Conservation (phyloP, 2,329 filamentous ascomycete genomes). For the Apiospora saccharicola region DNA sequence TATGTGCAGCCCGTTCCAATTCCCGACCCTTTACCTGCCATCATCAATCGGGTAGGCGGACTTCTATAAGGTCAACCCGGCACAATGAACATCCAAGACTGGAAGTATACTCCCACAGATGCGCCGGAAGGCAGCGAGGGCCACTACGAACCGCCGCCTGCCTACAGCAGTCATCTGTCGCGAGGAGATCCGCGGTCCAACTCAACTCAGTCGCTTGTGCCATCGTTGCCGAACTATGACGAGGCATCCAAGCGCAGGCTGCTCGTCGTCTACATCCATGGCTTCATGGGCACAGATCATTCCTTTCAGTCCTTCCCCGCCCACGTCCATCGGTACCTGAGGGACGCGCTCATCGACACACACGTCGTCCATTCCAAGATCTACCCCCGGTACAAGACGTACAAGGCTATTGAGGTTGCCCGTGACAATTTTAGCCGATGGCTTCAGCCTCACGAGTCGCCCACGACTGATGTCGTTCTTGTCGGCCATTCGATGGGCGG, state of each 20-base stretch:
- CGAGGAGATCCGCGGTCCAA: constrained; percentile 55
- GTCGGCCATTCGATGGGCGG: constrained; percentile 93
- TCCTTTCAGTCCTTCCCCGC: constrained; percentile 89
- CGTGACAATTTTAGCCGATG: constrained; percentile 85
- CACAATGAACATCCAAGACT: constrained; percentile 8
- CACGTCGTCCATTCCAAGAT: constrained; percentile 88
- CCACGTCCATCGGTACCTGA: constrained; percentile 81
- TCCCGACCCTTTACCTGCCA: not conserved
- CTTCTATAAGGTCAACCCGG: not conserved
- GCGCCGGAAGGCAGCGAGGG: not conserved
- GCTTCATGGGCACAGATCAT: constrained; percentile 87
- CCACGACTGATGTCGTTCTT: constrained; percentile 79
- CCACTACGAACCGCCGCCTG: not conserved
- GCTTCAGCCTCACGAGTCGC: constrained; percentile 78
- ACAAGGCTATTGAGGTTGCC: constrained; percentile 74
- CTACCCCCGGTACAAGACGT: constrained; percentile 81
- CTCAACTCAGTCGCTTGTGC: constrained; percentile 52
- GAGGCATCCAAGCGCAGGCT: constrained; percentile 60
- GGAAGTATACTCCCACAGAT: not conserved
- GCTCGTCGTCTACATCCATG: constrained; percentile 85
- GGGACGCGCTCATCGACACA: constrained; percentile 70
- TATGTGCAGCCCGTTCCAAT: not conserved
- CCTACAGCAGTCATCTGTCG: constrained; percentile 23
- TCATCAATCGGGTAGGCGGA: not conserved
- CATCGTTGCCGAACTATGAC: constrained; percentile 36